Evolutionary conservation across 2,329 filamentous ascomycete genomes (phyloP), one percentile per base, ranked within the genome.

Genomic region (Clonostachys rosea): DNA sequence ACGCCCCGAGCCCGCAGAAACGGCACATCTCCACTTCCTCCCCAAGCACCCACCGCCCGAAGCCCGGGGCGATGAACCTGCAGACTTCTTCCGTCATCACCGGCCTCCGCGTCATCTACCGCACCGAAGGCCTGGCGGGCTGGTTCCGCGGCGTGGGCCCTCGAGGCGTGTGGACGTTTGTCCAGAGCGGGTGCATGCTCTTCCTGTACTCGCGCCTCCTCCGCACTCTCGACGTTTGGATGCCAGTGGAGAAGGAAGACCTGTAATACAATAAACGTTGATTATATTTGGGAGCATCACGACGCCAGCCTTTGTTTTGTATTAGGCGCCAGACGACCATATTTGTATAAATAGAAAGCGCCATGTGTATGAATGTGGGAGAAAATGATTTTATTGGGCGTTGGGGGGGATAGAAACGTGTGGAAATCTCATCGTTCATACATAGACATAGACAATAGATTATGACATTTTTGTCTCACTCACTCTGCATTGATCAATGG

Each of bases 101-200:
- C 3, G 94, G 92, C 2, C 70, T 99, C 36, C 83, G 78, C 56
- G 79, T 96, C 54, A 95, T 99, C 58, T 99, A 97, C 70, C 83
- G 81, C 55, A 89, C 87, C 6, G 94, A 99, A 68, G 94, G 94
- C 2, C 57, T 97, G 14, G 80, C 79, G 3, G 95, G 94, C 2
- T 95, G 90, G 84, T 99, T 99, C 68, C 83, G 94, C 49, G 94
- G 94, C 24, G 92, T 99, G 2, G 92, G 92, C 0, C 94, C 94
- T 2, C 82, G 94, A 46, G 86, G 86, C 48, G 89, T 97, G 13
- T 99, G 94, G 94, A 99, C 94, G 18, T 96, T 92, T 60, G 89
- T 97, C 49, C 94, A 99, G 72, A 96, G 89, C 60, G 89, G 91
- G 40, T 95, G 90, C 54, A 97, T 97, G 92, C 75, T 97, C 62